Evolutionary conservation across 2,329 filamentous ascomycete species (phyloP), one percentile per base, ranked within the genome.

Genomic region (Neurospora sp.): DNA sequence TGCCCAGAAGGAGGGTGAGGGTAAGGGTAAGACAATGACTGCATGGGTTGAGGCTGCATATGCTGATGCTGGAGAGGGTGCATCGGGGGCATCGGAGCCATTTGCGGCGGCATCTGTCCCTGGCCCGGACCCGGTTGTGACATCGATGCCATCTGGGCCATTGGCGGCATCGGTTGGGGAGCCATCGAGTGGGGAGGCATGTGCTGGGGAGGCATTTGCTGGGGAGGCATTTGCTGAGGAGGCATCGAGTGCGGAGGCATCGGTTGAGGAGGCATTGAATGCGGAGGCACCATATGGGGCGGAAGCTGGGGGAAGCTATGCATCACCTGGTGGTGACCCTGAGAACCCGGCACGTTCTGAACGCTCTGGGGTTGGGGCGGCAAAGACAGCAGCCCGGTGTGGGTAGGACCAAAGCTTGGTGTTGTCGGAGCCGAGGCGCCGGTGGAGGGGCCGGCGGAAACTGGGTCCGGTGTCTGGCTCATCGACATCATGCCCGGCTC

Each of bases 391-490:
- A 68, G 40, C 9, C 70, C 69, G 10, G 70, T 42, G 38, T 66
- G 68, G 15, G 38, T 68, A 6, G 73, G 69, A 67, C 68, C 70
- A 7, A 72, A 68, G 2, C 66, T 58, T 1, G 73, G 73, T 3
- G 74, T 75, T 15, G 68, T 68, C 39, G 72, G 69, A n/a, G 67
- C 70, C 6, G 71, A 73, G 1, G 71, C 67, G 6, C 68, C 69
- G 3, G 72, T 70, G 1, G 71, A 73, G 1, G 71, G 68, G 11
- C 69, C 70, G 4, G 72, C 70, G 4, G 73, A 73, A 4, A 67
- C 67, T 9, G 71, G 42, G 13, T 74, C 70, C 0, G 70, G 69
- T 38, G 68, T 68, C 23, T 70, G 69, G 17, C 68, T 68, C 13
- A 40, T 62, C 38, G 58, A 66, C 66, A 13, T 23, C 15, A 40